Percentiles rank a stretch among this genome's conserved stretches.
phyloP scores from a whole-genome alignment of 257 asterid genomes.

The Nicotiana otophora region DNA sequence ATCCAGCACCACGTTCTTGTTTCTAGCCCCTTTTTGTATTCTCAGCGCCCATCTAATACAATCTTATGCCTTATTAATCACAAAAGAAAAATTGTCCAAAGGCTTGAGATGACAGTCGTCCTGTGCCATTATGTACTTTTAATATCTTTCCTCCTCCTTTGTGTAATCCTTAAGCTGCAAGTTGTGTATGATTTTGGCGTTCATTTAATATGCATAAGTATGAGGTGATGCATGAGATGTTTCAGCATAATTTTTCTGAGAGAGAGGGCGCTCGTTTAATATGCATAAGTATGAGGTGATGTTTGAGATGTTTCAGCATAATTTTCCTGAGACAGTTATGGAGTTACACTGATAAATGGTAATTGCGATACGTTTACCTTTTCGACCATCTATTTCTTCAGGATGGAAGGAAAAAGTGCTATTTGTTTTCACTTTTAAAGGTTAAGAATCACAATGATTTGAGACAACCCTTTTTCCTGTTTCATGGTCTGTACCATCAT shows the following conservation, averaged over 20 bases:
- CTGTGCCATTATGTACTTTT: background rate
- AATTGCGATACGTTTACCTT: background rate
- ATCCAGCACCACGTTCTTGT: background rate
- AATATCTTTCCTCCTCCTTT: background rate
- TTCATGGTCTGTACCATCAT: background rate
- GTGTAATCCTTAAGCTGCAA: background rate
- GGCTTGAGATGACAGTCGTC: background rate
- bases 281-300: background rate
- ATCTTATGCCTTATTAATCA: background rate
- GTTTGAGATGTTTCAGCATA: background rate
- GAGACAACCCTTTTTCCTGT: background rate
- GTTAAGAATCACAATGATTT: background rate
- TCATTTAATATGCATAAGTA: conserved; percentile 1
- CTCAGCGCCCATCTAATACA: background rate
- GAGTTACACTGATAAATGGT: background rate
- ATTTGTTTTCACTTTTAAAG: background rate
- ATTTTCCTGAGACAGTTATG: background rate
- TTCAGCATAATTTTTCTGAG: background rate
- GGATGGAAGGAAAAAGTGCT: background rate
- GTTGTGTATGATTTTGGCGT: background rate
- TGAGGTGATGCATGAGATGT: background rate
- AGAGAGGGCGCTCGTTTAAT: background rate
- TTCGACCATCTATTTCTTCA: background rate
- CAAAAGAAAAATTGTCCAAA: background rate
- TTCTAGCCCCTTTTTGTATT: background rate